Evolutionary conservation across 2,329 filamentous ascomycete species (phyloP), one percentile per base, ranked within the genome.

Genomic region (Aspergillus brasiliensis): DNA sequence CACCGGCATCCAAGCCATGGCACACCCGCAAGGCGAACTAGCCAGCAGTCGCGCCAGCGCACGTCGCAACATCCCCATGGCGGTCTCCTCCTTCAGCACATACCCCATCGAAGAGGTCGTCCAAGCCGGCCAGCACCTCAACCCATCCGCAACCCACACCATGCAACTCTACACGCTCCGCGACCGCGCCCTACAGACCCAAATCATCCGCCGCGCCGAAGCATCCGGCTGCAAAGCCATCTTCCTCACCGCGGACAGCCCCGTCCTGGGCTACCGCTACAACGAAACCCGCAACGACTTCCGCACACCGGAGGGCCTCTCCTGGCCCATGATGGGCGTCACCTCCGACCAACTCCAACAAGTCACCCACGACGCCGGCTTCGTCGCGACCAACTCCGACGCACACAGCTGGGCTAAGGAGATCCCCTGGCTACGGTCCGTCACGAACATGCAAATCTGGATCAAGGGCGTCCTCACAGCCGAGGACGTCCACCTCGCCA

Each of bases 201-300:
- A 67, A 2, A 70, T 74, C 3, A 66, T 72, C 17, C 65, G 55
- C 13, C 69, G 73, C 7, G 71, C 69, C 3, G 71, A 73, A 51
- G 69, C 66, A n/a, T 62, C 70, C 73, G 65, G 75, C 69, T 65
- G 75, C 66, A 81, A 80, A 57, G 84, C 84, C 1, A 73, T 86
- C 4, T 78, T 86, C 37, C 69, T 86, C 2, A 83, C 84, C 0
- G 82, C 83, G 1, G 84, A 86, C 64, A 79, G 78, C 0, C 84
- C 84, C 0, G 77, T 84, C 2, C 75, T 86, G 0, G 84, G 84
- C 0, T 75, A 80, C 5, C 77, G 84, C 0, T 77, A 83, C 47
- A 82, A 83, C 52, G 83, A 86, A 67, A 79, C 78, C 64, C 77
- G 82, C 2, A 84, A 83, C 61, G 76, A 79, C 38, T 85, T 86